Conservation (phyloP, 257 asterid genomes). For the Fraxinus americana region DNA sequence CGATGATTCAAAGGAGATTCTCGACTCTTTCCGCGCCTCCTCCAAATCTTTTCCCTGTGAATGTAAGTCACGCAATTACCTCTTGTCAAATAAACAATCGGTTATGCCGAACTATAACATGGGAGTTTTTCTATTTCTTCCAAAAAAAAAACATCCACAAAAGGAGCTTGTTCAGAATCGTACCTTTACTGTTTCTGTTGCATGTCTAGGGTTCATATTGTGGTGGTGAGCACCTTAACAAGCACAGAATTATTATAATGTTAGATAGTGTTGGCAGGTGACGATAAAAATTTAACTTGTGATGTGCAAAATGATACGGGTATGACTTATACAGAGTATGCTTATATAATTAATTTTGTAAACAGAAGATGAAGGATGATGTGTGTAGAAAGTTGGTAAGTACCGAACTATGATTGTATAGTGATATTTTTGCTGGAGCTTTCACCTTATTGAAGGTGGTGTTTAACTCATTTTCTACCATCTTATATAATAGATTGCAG, state of each 20-base stretch:
- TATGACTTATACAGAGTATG: not conserved
- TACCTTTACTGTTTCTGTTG: not conserved
- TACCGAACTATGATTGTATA: not conserved
- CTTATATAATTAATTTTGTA: not conserved
- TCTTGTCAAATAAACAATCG: not conserved
- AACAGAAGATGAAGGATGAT: not conserved
- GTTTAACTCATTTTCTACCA: not conserved
- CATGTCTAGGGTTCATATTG: slow-evolving; percentile 39
- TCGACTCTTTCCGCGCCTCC: slow-evolving; percentile 21
- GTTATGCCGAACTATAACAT: not conserved
- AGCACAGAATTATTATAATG: slow-evolving; percentile 21
- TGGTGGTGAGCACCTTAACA: slow-evolving; percentile 51
- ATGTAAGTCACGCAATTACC: slow-evolving; percentile 14
- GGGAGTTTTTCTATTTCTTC: not conserved
- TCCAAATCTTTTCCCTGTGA: slow-evolving; percentile 35
- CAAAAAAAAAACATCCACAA: not conserved
- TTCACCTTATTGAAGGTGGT: not conserved
- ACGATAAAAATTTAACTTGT: not conserved
- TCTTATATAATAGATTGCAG: not conserved
- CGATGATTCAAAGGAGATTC: slow-evolving; percentile 44
- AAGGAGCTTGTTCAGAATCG: slow-evolving; percentile 2
- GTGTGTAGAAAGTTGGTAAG: not conserved
- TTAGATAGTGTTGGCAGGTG: not conserved
- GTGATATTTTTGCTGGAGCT: not conserved
- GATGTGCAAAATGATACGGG: not conserved